A percentile compares a stretch with the other conserved stretches of the same genome.
Evolutionary conservation across 306 rosid genomes (phyloP).

Genomic region (Pyrus pyrifolia): DNA sequence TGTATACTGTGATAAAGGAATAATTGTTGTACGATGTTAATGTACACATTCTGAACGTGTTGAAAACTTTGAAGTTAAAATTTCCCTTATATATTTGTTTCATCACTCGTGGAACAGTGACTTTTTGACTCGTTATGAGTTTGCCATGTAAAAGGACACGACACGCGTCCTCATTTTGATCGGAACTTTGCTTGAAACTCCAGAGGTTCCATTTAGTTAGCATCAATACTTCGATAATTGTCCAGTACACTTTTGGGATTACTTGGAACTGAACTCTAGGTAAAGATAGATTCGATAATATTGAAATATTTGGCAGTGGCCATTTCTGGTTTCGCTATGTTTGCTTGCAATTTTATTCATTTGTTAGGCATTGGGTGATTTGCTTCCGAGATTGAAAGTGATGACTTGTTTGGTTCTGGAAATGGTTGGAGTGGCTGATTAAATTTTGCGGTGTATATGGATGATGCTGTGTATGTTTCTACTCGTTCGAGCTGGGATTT

Average conservation of each 20-base stretch:
- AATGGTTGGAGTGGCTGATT: neutral
- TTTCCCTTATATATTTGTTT: neutral
- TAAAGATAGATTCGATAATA: too few relatives aligned
- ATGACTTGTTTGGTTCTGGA: neutral
- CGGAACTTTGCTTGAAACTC: neutral
- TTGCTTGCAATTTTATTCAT: neutral
- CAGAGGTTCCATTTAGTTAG: neutral
- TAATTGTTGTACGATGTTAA: neutral
- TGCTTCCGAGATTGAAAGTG: neutral
- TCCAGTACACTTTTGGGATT: neutral
- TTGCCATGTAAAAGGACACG: neutral
- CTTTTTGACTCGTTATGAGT: neutral
- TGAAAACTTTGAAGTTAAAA: neutral
- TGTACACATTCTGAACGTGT: neutral
- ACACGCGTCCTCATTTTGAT: neutral
- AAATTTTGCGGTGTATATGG: neutral
- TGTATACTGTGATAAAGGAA: too few relatives aligned
- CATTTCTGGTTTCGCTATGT: neutral
- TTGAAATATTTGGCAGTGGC: neutral
- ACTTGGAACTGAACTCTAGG: neutral
- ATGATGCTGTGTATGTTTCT: neutral
- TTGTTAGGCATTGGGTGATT: neutral
- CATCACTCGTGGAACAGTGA: neutral
- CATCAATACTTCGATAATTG: neutral
- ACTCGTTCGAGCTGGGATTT: neutral